Evolutionary conservation across 805 yeast species (phyloP), one percentile per base, ranked within the genome.

Genomic region (Brettanomyces nanus): DNA sequence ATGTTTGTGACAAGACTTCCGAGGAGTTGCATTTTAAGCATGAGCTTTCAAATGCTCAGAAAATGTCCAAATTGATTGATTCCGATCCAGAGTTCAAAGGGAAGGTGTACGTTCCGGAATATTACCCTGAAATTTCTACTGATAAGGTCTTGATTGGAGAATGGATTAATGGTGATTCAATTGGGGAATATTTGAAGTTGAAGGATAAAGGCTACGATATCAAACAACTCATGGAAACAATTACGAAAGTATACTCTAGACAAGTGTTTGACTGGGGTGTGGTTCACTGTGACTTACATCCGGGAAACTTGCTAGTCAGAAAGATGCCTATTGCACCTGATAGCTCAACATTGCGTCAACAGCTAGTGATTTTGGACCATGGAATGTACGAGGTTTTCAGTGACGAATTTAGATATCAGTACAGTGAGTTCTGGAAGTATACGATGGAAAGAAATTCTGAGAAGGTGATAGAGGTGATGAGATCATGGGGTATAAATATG

Each of bases 221-320:
- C 23, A 42, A 56, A 15, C 43, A 51, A 18, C 59, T 76, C n/a
- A 64, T 79, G 71, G 54, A 61, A 15, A 70, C 66, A 41, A 71
- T 79, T 45, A 59, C 76, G 33, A 59, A 60, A 34, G 62, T 75
- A 15, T 72, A 71, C 45, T 73, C 77, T 18, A 65, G 69, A 43
- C 84, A 76, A 58, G 72, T 78, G 14, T 81, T 78, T 53, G 58
- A 65, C 22, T 80, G 80, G 71, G 86, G 85, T 5, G 62, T 73
- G 23, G 75, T 80, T 14, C 87, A 80, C 52, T 73, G 84, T 37
- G 89, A 80, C 51, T 85, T 90, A 10, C 94, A 83, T 49, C 92
- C 92, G 1, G 94, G 94, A 5, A 84, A 83, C 53, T 57, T 84
- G 45, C 52, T 84, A 39, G 74, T 77, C 4, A 60, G 87, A 28